A percentile compares a stretch with the other conserved stretches of the same genome.
Evolutionary conservation across 352 stramenopile species (phyloP).

Genomic region (Globisporangium cylindrosporum): DNA sequence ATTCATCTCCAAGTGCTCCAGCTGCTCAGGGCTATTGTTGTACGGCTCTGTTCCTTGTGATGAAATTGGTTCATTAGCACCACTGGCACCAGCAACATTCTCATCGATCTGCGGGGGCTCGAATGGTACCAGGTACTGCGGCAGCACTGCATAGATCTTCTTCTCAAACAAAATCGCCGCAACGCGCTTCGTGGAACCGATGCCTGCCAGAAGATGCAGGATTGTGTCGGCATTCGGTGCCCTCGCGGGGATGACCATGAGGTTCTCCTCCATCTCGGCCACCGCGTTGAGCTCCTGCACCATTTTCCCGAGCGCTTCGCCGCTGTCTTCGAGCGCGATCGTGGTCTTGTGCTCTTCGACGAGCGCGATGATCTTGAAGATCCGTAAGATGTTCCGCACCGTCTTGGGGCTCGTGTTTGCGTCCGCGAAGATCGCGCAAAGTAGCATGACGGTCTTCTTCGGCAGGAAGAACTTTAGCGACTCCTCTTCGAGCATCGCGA

Average conservation of each 20-base stretch:
- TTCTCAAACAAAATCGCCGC: conserved; percentile 56
- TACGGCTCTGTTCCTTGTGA: too few species aligned
- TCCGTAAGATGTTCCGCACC: conserved; percentile 54
- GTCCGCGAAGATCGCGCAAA: conserved; percentile 57
- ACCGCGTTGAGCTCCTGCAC: conserved; percentile 41
- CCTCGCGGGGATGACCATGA: conserved; percentile 17
- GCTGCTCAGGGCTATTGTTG: background rate
- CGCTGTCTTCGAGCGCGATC: conserved; percentile 68
- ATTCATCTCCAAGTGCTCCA: conserved; percentile 19
- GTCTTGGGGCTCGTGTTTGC: conserved; percentile 41
- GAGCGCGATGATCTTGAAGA: conserved; percentile 51
- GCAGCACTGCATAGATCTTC: conserved; percentile 40
- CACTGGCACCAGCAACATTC: background rate
- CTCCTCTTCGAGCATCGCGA: conserved; percentile 64
- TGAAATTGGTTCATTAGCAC: background rate
- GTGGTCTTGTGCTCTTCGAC: conserved; percentile 80
- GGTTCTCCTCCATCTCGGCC: conserved; percentile 22
- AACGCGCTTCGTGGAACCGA: conserved; percentile 40
- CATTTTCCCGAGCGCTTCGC: conserved; percentile 45
- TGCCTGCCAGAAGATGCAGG: conserved; percentile 36
- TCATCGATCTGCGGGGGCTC: conserved; percentile 2
- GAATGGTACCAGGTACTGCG: conserved; percentile 33
- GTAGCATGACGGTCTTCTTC: conserved; percentile 69
- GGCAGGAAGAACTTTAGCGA: conserved; percentile 80
- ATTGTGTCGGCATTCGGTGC: conserved; percentile 43